phyloP scores from a whole-genome alignment of 768 basidiomycete species.

The Leucocoprinus leucothites region DNA sequence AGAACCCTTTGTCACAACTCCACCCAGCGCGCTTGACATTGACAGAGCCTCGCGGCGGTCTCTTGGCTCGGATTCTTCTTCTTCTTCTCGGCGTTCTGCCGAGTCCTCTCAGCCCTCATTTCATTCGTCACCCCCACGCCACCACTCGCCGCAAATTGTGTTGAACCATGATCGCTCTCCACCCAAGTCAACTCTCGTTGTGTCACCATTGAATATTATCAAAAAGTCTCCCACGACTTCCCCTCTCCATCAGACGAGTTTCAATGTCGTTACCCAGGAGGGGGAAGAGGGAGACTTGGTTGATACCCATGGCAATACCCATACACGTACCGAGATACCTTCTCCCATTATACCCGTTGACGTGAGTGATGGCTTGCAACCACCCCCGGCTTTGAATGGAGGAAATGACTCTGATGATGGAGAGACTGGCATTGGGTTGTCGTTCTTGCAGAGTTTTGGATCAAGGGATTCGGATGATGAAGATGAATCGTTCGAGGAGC shows the following conservation, averaged over 20 bases:
- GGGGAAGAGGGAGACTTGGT: not conserved
- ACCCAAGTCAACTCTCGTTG: not conserved
- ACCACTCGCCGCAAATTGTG: too few relatives aligned
- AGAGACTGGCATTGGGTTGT: slow-evolving; percentile 66
- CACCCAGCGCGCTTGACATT: not conserved
- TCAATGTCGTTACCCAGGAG: slow-evolving; percentile 9
- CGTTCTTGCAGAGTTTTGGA: slow-evolving; percentile 52
- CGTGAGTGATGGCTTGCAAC: too few relatives aligned
- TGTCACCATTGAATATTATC: slow-evolving; percentile 24
- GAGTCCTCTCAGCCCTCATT: not conserved
- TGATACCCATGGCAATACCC: slow-evolving; percentile 6
- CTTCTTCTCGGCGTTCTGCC: not conserved
- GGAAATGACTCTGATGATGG: slow-evolving; percentile 55
- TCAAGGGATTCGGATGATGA: slow-evolving; percentile 28
- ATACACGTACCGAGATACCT: too few relatives aligned
- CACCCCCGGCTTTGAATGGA: slow-evolving; percentile 15
- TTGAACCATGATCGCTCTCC: too few relatives aligned
- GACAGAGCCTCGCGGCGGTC: not conserved
- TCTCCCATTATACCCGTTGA: too few relatives aligned
- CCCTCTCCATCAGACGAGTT: not conserved
- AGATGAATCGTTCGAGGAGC: slow-evolving; percentile 22
- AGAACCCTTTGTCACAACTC: not conserved
- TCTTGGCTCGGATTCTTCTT: not conserved
- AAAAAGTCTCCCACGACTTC: slow-evolving; percentile 23
- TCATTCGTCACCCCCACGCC: not conserved